phyloP scores from a whole-genome alignment of 2,329 filamentous ascomycete genomes.

The Diaporthe sp. region DNA sequence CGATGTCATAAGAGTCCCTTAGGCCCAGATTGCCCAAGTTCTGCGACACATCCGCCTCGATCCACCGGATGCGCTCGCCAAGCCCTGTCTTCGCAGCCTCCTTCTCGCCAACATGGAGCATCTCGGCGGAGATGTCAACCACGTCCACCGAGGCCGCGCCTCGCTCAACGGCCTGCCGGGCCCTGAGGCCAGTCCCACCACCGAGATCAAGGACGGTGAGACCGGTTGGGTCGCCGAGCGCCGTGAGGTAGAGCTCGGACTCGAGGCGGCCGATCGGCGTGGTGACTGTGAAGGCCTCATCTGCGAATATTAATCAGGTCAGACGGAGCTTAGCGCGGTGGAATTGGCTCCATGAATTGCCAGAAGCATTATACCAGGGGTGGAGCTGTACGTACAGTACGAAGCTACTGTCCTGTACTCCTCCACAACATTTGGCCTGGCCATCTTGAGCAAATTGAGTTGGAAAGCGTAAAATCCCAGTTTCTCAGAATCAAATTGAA shows the following conservation, averaged over 20 bases:
- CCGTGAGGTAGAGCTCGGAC: slow-evolving; percentile 40
- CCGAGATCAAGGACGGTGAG: slow-evolving; percentile 49
- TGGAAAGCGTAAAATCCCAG: background rate
- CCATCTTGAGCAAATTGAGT: background rate
- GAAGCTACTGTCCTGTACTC: slow-evolving; percentile 5
- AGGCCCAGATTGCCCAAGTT: slow-evolving; percentile 37
- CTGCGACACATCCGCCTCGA: slow-evolving; percentile 40
- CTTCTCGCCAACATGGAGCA: slow-evolving; percentile 44
- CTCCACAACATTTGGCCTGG: background rate
- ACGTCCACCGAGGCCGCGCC: slow-evolving; percentile 48
- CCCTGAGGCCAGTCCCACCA: slow-evolving; percentile 48
- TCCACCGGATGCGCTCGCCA: slow-evolving; percentile 38
- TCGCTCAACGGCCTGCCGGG: slow-evolving; percentile 45
- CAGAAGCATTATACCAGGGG: too few species aligned
- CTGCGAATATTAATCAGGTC: background rate
- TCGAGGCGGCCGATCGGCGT: slow-evolving; percentile 38
- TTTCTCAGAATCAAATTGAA: background rate
- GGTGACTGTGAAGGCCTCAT: slow-evolving; percentile 11
- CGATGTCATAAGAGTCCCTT: slow-evolving; percentile 41
- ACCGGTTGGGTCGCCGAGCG: slow-evolving; percentile 46
- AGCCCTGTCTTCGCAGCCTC: slow-evolving; percentile 15
- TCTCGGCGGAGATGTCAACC: slow-evolving; percentile 47
- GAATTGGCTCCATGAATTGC: too few species aligned
- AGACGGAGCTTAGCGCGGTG: background rate
- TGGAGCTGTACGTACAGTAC: background rate